phyloP scores from a whole-genome alignment of 2,329 filamentous ascomycete species.

The Nemania diffusa region DNA sequence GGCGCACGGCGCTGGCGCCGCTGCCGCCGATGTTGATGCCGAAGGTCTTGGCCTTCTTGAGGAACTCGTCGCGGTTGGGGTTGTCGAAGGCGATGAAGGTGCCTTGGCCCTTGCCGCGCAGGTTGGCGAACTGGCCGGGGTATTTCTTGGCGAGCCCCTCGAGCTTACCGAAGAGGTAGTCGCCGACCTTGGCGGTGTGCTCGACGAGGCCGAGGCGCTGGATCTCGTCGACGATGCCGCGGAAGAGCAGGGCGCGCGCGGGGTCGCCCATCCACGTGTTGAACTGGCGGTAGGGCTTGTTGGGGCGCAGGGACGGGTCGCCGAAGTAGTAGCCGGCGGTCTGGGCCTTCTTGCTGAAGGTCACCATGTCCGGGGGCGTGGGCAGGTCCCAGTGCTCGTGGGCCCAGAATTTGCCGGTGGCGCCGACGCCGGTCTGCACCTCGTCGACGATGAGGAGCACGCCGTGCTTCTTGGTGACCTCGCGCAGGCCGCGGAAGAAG shows the following conservation, averaged over 20 bases:
- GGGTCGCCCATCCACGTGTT: slow-evolving; percentile 99
- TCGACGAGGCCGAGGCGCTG: slow-evolving; percentile 79
- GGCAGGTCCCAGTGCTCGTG: slow-evolving; percentile 92
- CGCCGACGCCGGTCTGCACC: slow-evolving; percentile 92
- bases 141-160: slow-evolving; percentile 74
- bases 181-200: slow-evolving; percentile 80
- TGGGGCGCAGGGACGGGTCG: slow-evolving; percentile 81
- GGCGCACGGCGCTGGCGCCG: slow-evolving; percentile 77
- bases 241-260: slow-evolving; percentile 84
- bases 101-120: slow-evolving; percentile 86
- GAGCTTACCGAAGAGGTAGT: slow-evolving; percentile 79
- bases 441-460: slow-evolving; percentile 92
- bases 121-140: slow-evolving; percentile 81
- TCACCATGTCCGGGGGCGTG: slow-evolving; percentile 89
- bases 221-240: slow-evolving; percentile 85
- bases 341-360: slow-evolving; percentile 95
- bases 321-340: slow-evolving; percentile 93
- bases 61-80: slow-evolving; percentile 80
- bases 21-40: slow-evolving; percentile 90
- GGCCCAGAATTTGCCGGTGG: slow-evolving; percentile 95
- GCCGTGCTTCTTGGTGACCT: slow-evolving; percentile 78
- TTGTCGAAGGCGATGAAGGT: slow-evolving; percentile 95
- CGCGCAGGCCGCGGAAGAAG: slow-evolving; percentile 88
- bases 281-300: slow-evolving; percentile 95
- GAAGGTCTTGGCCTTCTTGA: slow-evolving; percentile 79